phyloP scores from a whole-genome alignment of 2,329 filamentous ascomycete species.

The Leptoxyphium fumago region DNA sequence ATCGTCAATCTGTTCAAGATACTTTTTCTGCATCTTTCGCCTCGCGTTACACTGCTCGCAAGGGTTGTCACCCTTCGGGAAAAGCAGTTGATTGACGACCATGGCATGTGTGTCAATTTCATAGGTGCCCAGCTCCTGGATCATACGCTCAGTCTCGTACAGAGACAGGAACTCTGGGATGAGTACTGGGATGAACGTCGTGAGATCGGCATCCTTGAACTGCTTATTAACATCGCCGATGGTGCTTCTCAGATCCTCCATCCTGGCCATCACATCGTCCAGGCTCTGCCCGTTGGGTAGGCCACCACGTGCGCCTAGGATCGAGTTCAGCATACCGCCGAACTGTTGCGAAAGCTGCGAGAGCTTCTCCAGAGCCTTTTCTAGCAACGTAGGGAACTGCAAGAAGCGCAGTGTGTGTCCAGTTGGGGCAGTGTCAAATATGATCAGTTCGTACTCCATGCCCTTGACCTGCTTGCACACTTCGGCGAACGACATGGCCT shows the following conservation, averaged over 20 bases:
- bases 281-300: conserved; percentile 89
- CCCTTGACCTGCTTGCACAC: conserved; percentile 99
- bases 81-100: conserved; percentile 94
- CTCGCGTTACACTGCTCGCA: conserved; percentile 94
- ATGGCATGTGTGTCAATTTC: conserved; percentile 94
- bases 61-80: conserved; percentile 67
- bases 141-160: conserved; percentile 99
- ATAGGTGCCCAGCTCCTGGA: conserved; percentile 88
- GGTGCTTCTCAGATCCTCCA: conserved; percentile 82
- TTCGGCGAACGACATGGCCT: conserved; percentile 99
- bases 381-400: conserved; percentile 93
- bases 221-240: conserved; percentile 94
- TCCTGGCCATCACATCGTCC: conserved; percentile 82
- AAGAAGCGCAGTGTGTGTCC: conserved; percentile 97
- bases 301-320: conserved; percentile 63
- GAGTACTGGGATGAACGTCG: conserved; percentile 95
- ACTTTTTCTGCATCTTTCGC: conserved; percentile 98
- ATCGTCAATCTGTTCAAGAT: conserved; percentile 96
- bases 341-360: conserved; percentile 89
- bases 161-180: conserved; percentile 94
- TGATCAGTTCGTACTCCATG: conserved; percentile 95
- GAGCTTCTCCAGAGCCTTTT: conserved; percentile 96
- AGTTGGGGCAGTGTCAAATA: conserved; percentile 96
- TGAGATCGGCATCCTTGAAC: conserved; percentile 92
- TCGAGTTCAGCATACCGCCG: conserved; percentile 85